These are phyloP conservation scores for Aspergillus leporis DNA, from an alignment of 495 filamentous ascomycete species.

Conservation along the genomic window DNA sequence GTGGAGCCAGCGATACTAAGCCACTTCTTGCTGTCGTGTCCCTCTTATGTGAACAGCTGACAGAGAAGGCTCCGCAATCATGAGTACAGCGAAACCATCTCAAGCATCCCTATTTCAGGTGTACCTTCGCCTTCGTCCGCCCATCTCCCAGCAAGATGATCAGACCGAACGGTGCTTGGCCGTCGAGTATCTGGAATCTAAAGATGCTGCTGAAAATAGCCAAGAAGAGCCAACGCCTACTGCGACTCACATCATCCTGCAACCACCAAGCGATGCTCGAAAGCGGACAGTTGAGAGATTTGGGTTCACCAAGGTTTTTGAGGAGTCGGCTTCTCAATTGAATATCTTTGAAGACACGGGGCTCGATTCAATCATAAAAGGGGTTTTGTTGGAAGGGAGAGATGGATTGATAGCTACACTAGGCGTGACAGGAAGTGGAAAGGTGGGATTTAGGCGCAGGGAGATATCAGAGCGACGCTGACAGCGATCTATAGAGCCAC, in stretches of 20 bases:
- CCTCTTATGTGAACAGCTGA: background rate
- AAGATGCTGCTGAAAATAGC: constrained; percentile 18
- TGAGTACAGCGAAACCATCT: constrained; percentile 43
- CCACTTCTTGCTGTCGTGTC: constrained; percentile 3
- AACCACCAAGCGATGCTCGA: constrained; percentile 75
- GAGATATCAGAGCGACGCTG: constrained; percentile 17
- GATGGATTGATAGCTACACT: constrained; percentile 91
- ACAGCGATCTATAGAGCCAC: constrained; percentile 66
- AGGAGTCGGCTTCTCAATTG: constrained; percentile 78
- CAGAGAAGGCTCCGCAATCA: constrained; percentile 23
- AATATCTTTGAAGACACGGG: constrained; percentile 86
- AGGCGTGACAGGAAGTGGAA: constrained; percentile 93
- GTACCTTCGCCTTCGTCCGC: constrained; percentile 84
- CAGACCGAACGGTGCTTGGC: constrained; percentile 70
- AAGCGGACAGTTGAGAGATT: constrained; percentile 90
- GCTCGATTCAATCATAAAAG: constrained; percentile 72
- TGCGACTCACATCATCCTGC: constrained; percentile 81
- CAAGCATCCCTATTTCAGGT: constrained; percentile 82
- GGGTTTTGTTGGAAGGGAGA: constrained; percentile 74
- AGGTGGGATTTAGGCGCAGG: constrained; percentile 56
- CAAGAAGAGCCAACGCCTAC: constrained; percentile 36
- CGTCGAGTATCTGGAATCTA: constrained; percentile 60
- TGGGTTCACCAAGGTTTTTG: constrained; percentile 90
- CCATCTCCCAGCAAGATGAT: constrained; percentile 43
- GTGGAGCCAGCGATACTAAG: background rate